These are phyloP conservation scores for Turnera subulata DNA, from an alignment of 345 rosid genomes.

Conservation along the genomic window DNA sequence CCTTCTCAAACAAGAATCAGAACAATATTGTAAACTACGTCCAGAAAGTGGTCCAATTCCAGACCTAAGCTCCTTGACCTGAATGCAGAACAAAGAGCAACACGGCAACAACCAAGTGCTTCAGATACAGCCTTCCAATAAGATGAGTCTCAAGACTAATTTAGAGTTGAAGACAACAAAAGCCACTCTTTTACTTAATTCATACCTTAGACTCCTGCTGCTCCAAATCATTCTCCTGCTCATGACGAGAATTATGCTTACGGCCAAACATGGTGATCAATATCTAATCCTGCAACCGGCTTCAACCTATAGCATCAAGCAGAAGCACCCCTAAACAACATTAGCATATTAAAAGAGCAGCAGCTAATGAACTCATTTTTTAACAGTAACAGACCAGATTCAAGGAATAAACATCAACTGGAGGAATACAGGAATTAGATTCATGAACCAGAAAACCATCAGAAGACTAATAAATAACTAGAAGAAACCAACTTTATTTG, in stretches of 20 bases:
- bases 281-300: conserved; percentile 8
- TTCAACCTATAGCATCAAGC: conserved; percentile 14
- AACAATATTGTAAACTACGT: conserved; percentile 44
- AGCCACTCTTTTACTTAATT: neutral
- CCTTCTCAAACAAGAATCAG: conserved; percentile 78
- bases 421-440: neutral
- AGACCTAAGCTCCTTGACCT: conserved; percentile 62
- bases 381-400: neutral
- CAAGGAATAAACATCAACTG: neutral
- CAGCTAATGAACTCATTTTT: neutral
- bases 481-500: neutral
- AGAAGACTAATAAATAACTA: neutral
- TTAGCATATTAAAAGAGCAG: neutral
- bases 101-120: neutral
- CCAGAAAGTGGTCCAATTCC: conserved; percentile 59
- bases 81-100: neutral
- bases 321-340: neutral
- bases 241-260: conserved; percentile 39
- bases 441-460: neutral
- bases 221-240: conserved; percentile 44
- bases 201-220: conserved; percentile 57
- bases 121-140: neutral
- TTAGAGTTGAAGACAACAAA: neutral
- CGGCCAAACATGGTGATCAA: conserved; percentile 55
- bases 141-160: neutral